These are phyloP conservation scores for Alternaria dauci DNA, from an alignment of 2,329 filamentous ascomycete species.

Conservation along the genomic window DNA sequence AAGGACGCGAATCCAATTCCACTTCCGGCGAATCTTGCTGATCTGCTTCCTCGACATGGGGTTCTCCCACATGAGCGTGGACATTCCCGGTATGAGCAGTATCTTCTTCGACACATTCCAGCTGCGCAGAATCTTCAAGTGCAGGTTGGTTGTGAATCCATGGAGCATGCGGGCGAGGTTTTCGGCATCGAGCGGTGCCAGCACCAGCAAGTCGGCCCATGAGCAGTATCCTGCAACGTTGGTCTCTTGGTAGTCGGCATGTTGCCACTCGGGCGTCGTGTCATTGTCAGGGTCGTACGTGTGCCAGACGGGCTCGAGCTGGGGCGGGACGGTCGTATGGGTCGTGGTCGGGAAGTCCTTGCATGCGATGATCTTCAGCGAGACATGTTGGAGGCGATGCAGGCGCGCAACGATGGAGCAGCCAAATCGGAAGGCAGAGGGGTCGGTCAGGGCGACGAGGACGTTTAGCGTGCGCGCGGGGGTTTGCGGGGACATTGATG, in stretches of 20 bases:
- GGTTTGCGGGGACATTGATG: conserved; percentile 31
- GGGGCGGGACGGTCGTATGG: conserved; percentile 31
- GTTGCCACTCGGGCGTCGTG: conserved; percentile 33
- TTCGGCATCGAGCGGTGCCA: conserved; percentile 85
- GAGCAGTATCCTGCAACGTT: conserved; percentile 75
- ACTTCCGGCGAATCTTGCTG: conserved; percentile 81
- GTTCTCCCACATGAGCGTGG: conserved; percentile 86
- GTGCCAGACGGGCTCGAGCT: conserved; percentile 44
- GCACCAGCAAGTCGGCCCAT: conserved; percentile 87
- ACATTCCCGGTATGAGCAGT: conserved; percentile 88
- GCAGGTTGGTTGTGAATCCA: conserved; percentile 80
- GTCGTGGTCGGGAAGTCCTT: conserved; percentile 35
- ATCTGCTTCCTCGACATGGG: conserved; percentile 88
- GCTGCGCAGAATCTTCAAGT: conserved; percentile 81
- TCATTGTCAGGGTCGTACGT: conserved; percentile 35
- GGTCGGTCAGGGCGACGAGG: conserved; percentile 71
- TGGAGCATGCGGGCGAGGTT: conserved; percentile 87
- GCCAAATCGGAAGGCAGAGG: conserved; percentile 70
- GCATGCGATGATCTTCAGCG: conserved; percentile 44
- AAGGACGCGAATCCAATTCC: conserved; percentile 86
- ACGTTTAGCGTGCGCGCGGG: conserved; percentile 54
- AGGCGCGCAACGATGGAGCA: conserved; percentile 72
- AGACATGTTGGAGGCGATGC: conserved; percentile 73
- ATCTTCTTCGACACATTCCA: conserved; percentile 90
- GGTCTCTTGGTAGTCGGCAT: conserved; percentile 52